Conservation (phyloP, 352 stramenopile genomes). For the Aphanomyces cochlioides region DNA sequence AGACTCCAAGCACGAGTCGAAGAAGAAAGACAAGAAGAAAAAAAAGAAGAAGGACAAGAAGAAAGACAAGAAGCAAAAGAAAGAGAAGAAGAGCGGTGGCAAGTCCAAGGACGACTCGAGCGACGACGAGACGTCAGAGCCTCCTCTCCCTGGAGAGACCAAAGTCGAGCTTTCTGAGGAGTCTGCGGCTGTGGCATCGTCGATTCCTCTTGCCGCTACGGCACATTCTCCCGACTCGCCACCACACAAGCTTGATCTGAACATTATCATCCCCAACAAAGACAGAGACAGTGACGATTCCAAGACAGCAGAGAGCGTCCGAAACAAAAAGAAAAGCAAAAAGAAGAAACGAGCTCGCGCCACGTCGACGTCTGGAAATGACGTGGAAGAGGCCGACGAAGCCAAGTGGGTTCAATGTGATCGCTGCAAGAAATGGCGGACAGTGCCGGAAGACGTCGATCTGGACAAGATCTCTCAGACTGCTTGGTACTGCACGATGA, state of each 20-base stretch:
- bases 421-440: conserved; percentile 94
- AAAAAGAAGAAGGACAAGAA: conserved; percentile 19
- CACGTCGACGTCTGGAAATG: conserved; percentile 9
- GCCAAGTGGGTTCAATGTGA: conserved; percentile 96
- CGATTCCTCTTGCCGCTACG: neutral
- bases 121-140: neutral
- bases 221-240: neutral
- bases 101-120: neutral
- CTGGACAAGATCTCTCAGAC: conserved; percentile 88
- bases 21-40: neutral
- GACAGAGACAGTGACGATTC: conserved; percentile 10
- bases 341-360: conserved; percentile 34
- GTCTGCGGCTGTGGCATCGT: neutral
- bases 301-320: neutral
- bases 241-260: conserved; percentile 5
- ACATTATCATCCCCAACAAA: conserved; percentile 20
- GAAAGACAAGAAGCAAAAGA: conserved; percentile 23
- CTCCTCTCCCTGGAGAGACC: neutral
- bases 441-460: conserved; percentile 86
- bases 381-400: conserved; percentile 42
- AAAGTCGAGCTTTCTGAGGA: neutral
- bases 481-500: conserved; percentile 95
- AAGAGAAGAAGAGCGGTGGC: conserved; percentile 9
- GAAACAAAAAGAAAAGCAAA: conserved; percentile 39
- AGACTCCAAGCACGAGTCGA: neutral